These are phyloP conservation scores for Urochloa ruziziensis DNA, from an alignment of 176 grass and related monocot genomes.

Conservation along the genomic window DNA sequence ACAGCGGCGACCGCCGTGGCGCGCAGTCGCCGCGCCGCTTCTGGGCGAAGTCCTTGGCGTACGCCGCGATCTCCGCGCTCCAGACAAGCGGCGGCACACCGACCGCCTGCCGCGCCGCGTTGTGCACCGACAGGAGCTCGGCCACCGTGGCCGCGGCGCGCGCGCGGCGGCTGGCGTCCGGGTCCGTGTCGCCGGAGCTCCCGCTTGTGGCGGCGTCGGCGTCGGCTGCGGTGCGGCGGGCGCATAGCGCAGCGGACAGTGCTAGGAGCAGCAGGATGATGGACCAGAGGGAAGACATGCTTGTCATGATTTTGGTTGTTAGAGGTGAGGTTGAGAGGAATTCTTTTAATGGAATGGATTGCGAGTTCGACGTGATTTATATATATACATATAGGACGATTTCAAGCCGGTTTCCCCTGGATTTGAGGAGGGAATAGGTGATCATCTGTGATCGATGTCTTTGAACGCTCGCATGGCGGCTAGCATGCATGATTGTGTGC, in stretches of 20 bases:
- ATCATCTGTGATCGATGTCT: background rate
- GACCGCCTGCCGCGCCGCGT: conserved; percentile 35
- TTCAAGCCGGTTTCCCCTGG: background rate
- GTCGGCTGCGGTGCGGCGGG: background rate
- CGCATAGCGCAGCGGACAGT: background rate
- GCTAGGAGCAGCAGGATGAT: background rate
- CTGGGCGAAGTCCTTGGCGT: conserved; percentile 36
- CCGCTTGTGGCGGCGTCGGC: background rate
- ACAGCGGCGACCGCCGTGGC: conserved; percentile 47
- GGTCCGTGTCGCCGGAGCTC: background rate
- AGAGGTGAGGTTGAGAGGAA: too few relatives aligned
- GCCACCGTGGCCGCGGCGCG: background rate
- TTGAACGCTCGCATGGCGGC: conserved; percentile 23
- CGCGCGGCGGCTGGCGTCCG: background rate
- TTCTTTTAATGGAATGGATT: background rate
- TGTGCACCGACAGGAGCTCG: conserved; percentile 42
- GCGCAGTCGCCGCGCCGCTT: conserved; percentile 45
- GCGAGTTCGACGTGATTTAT: background rate
- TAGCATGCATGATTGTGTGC: conserved; percentile 17
- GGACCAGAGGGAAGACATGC: background rate
- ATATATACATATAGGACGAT: background rate
- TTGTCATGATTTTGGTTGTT: background rate
- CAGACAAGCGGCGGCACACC: conserved; percentile 47
- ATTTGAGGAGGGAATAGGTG: background rate
- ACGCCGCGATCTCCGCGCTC: conserved; percentile 25